Percentiles rank a stretch among this genome's conserved stretches.
Conservation (phyloP, 192 early-diverging fungal species). For the Linnemannia hyalina region DNA sequence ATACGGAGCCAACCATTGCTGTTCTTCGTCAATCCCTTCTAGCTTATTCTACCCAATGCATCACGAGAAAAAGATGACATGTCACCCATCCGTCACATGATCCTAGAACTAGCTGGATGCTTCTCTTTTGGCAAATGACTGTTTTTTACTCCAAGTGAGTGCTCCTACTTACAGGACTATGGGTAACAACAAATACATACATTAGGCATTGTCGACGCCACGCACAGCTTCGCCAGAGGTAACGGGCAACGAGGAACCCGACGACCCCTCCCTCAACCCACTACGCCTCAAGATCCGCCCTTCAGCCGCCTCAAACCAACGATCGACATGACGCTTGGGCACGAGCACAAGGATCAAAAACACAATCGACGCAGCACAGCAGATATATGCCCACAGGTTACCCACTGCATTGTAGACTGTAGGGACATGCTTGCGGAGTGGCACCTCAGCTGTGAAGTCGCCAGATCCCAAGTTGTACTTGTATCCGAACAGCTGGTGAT, state of each 20-base stretch:
- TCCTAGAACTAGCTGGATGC: background rate
- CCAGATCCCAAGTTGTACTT: constrained; percentile 39
- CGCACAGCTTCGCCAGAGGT: background rate
- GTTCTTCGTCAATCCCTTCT: too few species aligned
- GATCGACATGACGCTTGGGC: constrained; percentile 25
- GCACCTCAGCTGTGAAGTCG: constrained; percentile 39
- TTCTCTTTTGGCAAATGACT: background rate
- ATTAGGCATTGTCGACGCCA: background rate
- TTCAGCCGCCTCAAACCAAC: background rate
- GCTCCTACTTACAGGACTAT: too few species aligned
- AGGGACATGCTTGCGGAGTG: constrained; percentile 40
- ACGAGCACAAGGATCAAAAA: constrained; percentile 18
- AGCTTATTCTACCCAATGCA: too few species aligned
- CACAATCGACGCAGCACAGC: constrained; percentile 31
- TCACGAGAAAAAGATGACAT: background rate
- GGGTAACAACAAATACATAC: background rate
- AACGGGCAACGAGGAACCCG: background rate
- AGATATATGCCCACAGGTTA: constrained; percentile 39
- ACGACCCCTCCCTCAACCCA: background rate
- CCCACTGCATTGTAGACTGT: constrained; percentile 39
- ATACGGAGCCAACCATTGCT: too few species aligned
- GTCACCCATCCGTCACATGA: background rate
- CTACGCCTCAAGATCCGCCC: background rate
- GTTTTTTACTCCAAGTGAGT: background rate
- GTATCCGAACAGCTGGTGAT: constrained; percentile 51